Evolutionary conservation across 2,329 filamentous ascomycete genomes (phyloP).

Genomic region (Alternaria sp.): DNA sequence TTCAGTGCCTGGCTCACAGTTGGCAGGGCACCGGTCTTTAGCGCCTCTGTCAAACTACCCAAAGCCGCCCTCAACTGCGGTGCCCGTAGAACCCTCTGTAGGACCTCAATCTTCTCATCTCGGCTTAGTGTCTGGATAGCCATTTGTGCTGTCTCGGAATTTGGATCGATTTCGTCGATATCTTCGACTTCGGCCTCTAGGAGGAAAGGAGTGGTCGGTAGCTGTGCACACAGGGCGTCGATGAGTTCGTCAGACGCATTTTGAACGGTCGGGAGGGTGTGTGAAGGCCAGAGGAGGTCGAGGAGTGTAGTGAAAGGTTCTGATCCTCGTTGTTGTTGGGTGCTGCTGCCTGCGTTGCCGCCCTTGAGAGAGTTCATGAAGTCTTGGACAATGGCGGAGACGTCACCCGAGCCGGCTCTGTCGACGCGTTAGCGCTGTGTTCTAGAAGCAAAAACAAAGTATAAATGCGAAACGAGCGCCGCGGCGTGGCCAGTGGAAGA

Average conservation of each 20-base stretch:
- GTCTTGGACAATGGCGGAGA: slow-evolving; percentile 82
- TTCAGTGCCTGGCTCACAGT: slow-evolving; percentile 87
- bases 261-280: slow-evolving; percentile 80
- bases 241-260: slow-evolving; percentile 70
- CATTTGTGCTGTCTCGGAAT: slow-evolving; percentile 72
- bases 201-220: slow-evolving; percentile 81
- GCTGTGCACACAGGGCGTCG: slow-evolving; percentile 77
- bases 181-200: slow-evolving; percentile 74
- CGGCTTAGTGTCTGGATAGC: slow-evolving; percentile 77
- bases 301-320: slow-evolving; percentile 83
- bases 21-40: slow-evolving; percentile 89
- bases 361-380: slow-evolving; percentile 84
- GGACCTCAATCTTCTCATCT: slow-evolving; percentile 79
- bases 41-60: slow-evolving; percentile 82
- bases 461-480: slow-evolving; percentile 33
- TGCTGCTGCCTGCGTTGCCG: slow-evolving; percentile 52
- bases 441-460: slow-evolving; percentile 10
- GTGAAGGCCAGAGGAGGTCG: slow-evolving; percentile 81
- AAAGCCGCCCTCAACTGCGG: slow-evolving; percentile 92
- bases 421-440: slow-evolving; percentile 33
- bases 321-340: slow-evolving; percentile 49
- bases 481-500: slow-evolving; percentile 40
- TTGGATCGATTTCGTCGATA: slow-evolving; percentile 71
- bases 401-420: slow-evolving; percentile 67
- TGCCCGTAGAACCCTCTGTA: slow-evolving; percentile 84